A percentile compares a stretch with the other conserved stretches of the same genome.
Evolutionary conservation across 441 rosid genomes (phyloP).

Genomic region (Melastoma candidum): DNA sequence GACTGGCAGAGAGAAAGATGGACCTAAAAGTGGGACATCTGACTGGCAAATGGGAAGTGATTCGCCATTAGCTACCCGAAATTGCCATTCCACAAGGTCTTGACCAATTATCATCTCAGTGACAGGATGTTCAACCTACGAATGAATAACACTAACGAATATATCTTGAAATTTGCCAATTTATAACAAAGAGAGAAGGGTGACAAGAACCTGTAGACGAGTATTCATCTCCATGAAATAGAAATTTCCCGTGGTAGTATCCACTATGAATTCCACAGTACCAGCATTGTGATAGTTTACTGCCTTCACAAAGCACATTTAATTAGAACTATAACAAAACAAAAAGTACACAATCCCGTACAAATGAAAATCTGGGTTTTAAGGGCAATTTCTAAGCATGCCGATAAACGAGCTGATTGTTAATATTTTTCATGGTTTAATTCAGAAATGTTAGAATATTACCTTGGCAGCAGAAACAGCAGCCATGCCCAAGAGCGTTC

Average conservation of each 20-base stretch:
- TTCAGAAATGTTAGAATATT: conserved; percentile 3
- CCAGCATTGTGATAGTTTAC: conserved; percentile 95
- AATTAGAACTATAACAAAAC: background rate
- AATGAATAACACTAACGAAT: conserved; percentile 14
- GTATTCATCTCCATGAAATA: conserved; percentile 99
- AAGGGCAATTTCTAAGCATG: no score
- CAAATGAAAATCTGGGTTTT: no score
- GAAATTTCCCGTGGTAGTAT: conserved; percentile 67
- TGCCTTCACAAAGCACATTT: conserved; percentile 44
- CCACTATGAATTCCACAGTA: conserved; percentile 92
- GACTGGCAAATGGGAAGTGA: conserved; percentile 70
- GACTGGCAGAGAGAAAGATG: conserved; percentile 3
- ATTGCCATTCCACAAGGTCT: conserved; percentile 98
- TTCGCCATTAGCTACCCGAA: conserved; percentile 85
- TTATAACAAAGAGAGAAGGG: conserved; percentile 5
- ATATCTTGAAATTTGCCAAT: no score
- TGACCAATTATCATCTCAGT: conserved; percentile 96
- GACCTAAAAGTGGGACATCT: conserved; percentile 82
- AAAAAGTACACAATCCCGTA: no score
- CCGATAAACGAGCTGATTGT: no score
- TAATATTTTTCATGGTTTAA: no score
- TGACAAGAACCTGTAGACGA: conserved; percentile 68
- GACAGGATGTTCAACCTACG: conserved; percentile 96
- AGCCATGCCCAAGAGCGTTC: conserved; percentile 70
- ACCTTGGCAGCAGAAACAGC: conserved; percentile 96